A percentile compares a stretch with the other conserved stretches of the same genome.
phyloP scores from a whole-genome alignment of 2,329 filamentous ascomycete species.

The Dothistroma septosporum region DNA sequence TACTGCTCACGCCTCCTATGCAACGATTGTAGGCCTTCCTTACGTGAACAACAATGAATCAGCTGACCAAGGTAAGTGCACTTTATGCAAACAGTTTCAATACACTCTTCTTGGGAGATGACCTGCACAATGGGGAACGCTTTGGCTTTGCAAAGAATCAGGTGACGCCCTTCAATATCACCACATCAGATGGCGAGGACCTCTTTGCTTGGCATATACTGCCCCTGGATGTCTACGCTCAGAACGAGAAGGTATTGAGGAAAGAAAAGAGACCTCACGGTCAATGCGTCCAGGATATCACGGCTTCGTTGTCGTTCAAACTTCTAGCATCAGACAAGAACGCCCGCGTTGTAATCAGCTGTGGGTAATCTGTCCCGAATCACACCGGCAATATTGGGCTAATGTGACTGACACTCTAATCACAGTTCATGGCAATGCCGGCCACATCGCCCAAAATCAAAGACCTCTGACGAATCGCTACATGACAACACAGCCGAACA shows the following conservation, averaged over 20 bases:
- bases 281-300: conserved; percentile 45
- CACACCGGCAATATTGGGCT: not conserved
- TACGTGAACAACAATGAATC: not conserved
- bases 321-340: conserved; percentile 40
- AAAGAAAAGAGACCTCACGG: conserved; percentile 44
- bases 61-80: conserved; percentile 52
- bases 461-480: conserved; percentile 74
- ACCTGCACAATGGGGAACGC: conserved; percentile 66
- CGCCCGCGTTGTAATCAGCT: conserved; percentile 54
- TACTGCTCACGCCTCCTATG: conserved; percentile 59
- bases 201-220: conserved; percentile 90
- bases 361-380: conserved; percentile 32
- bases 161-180: conserved; percentile 77
- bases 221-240: conserved; percentile 69
- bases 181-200: conserved; percentile 68
- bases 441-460: conserved; percentile 73
- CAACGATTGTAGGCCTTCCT: conserved; percentile 68
- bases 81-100: conserved; percentile 80
- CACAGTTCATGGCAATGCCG: conserved; percentile 64
- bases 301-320: conserved; percentile 47
- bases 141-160: conserved; percentile 89
- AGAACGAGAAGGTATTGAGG: conserved; percentile 61
- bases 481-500: conserved; percentile 65
- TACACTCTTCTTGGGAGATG: conserved; percentile 66
- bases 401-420: not conserved